Evolutionary conservation across 2,329 filamentous ascomycete genomes (phyloP).

Genomic region (Magnaporthiopsis rhizophila): DNA sequence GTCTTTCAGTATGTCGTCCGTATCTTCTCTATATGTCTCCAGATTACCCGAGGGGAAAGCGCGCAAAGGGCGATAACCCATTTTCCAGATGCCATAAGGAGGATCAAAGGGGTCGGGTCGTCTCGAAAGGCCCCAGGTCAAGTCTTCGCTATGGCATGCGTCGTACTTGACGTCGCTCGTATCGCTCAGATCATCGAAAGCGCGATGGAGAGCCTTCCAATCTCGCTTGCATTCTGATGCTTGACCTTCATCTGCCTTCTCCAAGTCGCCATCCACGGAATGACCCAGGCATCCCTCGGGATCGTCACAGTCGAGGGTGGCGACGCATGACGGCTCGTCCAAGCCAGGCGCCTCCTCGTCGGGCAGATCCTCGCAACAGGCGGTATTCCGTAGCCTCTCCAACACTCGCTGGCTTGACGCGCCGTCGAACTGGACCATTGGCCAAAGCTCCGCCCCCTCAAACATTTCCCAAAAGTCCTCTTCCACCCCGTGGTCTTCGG

Average conservation of each 20-base stretch:
- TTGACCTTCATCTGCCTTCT: not conserved
- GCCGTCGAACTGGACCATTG: constrained; percentile 3
- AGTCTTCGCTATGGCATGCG: not conserved
- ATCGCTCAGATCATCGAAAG: not conserved
- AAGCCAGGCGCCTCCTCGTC: not conserved
- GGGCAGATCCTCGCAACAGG: not conserved
- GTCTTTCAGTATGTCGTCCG: not conserved
- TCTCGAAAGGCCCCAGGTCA: not conserved
- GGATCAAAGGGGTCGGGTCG: not conserved
- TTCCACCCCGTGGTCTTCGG: not conserved
- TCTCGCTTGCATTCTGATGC: not conserved
- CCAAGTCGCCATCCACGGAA: not conserved
- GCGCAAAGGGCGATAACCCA: not conserved
- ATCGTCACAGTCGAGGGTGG: not conserved
- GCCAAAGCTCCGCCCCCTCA: not conserved
- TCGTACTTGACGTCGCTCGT: not conserved
- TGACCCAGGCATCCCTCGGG: not conserved
- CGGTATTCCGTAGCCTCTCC: not conserved
- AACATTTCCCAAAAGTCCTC: not conserved
- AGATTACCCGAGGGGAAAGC: not conserved
- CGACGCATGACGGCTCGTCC: not conserved
- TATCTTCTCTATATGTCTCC: not conserved
- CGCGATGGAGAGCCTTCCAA: not conserved
- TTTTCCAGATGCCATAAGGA: too few species aligned
- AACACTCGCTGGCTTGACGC: not conserved